These are phyloP conservation scores for Arthrinium puccinioides DNA, from an alignment of 2,329 filamentous ascomycete species.

Conservation along the genomic window DNA sequence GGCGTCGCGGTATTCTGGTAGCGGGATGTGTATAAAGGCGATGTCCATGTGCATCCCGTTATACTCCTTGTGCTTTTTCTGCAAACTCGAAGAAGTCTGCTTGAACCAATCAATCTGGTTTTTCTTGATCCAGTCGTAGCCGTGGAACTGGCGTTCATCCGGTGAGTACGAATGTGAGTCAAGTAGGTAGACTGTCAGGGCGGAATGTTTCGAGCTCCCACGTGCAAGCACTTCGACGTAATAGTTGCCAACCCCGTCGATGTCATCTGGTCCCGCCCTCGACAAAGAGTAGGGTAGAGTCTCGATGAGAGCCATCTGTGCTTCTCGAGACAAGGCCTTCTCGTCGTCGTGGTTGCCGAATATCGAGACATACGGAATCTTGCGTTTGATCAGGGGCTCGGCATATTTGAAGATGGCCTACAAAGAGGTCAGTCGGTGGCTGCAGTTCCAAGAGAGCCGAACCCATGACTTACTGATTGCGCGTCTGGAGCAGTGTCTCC, in stretches of 20 bases:
- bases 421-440: constrained; percentile 6
- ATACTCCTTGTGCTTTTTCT: constrained; percentile 74
- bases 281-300: constrained; percentile 85
- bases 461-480: constrained; percentile 57
- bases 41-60: constrained; percentile 91
- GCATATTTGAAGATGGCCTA: constrained; percentile 90
- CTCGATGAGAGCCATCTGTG: constrained; percentile 81
- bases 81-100: constrained; percentile 64
- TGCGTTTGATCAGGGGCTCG: constrained; percentile 73
- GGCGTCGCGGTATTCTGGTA: constrained; percentile 73
- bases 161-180: constrained; percentile 91
- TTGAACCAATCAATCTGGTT: constrained; percentile 95
- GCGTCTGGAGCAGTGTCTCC: constrained; percentile 88
- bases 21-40: constrained; percentile 93
- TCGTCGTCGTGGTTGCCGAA: constrained; percentile 99
- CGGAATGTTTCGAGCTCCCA: constrained; percentile 74
- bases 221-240: constrained; percentile 82
- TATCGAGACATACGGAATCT: constrained; percentile 87
- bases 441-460: neutral
- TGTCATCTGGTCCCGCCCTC: constrained; percentile 69
- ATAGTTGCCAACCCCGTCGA: constrained; percentile 94
- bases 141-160: constrained; percentile 79
- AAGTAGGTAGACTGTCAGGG: constrained; percentile 87
- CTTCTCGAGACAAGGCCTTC: constrained; percentile 60
- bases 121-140: constrained; percentile 95